Base-by-base conservation (phyloP, 331 rosid genomes). In the Quercus lobata region DNA sequence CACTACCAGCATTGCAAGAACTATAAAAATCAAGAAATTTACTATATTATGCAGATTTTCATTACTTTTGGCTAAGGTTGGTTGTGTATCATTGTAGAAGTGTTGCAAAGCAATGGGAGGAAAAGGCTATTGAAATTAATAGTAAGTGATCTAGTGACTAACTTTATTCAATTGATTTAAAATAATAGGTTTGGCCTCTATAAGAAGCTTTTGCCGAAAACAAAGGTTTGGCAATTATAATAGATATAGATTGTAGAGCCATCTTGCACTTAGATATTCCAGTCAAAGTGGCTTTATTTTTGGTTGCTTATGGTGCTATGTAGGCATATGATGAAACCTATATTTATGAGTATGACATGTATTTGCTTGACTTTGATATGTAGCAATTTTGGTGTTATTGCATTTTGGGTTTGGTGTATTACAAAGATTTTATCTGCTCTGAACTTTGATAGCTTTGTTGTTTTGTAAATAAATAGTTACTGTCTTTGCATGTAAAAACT, bases 11-110 rank as follows among this genome's bases (percentile, higher is more conserved):
- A 34, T 35, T 34, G 9, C 52, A 19, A 34, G 3, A 62, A 24
- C 5, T 14, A 11, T 4, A 2, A 62, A 32, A 65, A 65, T 30
- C 18, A 15, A 19, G 5, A 63, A 24, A 60, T 60, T 60, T 60
- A 12, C 25, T 11, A 24, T 22, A 60, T 24, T 34, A 9, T 66
- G n/a, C 12, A 18, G 53, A 62, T 34, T 34, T 0, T 68, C 18
- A n/a, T 68, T 35, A 14, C 11, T 68, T 68, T 34, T 18, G 53
- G 52, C 53, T 32, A 15, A 52, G 57, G 24, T 52, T 80, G 58
- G 65, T 65, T 73, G 2, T 74, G 30, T 68, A 30, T 84, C n/a
- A 80, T 69, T 78, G 83, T 88, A 92, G 95, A 80, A 81, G 78
- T 22, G 76, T 61, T 57, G 65, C 76, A 5, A 55, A 57, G 34